Base-by-base conservation (phyloP, 2,329 filamentous ascomycete genomes). In the Aurifilum marmelostoma region DNA sequence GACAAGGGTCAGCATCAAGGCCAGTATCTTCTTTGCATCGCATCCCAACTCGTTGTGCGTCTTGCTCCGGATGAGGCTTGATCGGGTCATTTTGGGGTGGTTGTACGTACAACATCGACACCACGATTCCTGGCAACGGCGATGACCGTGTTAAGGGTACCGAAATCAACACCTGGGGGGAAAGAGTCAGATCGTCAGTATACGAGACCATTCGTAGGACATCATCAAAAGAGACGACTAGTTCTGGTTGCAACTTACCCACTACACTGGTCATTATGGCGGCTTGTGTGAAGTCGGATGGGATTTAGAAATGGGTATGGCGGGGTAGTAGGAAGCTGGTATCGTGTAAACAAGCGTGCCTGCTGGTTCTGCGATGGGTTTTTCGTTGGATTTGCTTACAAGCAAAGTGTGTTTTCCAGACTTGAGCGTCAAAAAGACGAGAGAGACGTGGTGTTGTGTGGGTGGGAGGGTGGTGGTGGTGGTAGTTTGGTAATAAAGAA, bases 101-200 rank as follows among this genome's bases (percentile, higher is more conserved):
- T 73, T 73, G 75, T 79, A 96, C 94, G 80, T 88, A 97, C 94
- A 81, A 99, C 96, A 87, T 99, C 96, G 82, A 99, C 96, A 84
- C 96, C 96, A 81, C 97, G 94, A 84, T 98, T 98, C 82, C 96
- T 90, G 80, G 96, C 96, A 82, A 98, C 95, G 80, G 95, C 95
- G 83, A 98, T 92, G 79, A 97, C 94, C 80, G 95, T 97, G 88
- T 97, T 97, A 81, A 97, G 90, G 75, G 93, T 93, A 85, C 95
- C 95, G 84, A 98, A 91, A 88, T 98, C 95, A 83, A 97, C 89
- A 83, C 94, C 94, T 88, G 61, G 32, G 68, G 32, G 68, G 64
- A 39, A 18, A 39, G 62, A 27, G 21, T 39, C 29, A 47, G 66
- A 24, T 54, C 16, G 65, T 75, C 70, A 76, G 71, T 59, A 59